Conservation (phyloP, 2,329 filamentous ascomycete genomes). For the Capronia coronata region DNA sequence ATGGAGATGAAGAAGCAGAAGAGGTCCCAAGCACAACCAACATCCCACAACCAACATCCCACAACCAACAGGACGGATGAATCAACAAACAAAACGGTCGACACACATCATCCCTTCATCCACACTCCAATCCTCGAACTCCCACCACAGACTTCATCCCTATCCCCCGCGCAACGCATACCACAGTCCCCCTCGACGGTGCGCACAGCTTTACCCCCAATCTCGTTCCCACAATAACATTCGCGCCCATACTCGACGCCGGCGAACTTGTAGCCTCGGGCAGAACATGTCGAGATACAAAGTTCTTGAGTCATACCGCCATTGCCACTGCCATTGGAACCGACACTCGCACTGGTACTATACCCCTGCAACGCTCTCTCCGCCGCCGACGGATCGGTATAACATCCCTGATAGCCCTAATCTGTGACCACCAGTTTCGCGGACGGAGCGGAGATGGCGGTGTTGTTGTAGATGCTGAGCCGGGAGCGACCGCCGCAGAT, state of each 20-base stretch:
- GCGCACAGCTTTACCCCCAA: slow-evolving; percentile 25
- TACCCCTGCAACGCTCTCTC: slow-evolving; percentile 15
- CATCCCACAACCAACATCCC: background rate
- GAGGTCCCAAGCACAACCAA: background rate
- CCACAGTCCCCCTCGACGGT: slow-evolving; percentile 7
- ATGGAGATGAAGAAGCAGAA: too few species aligned
- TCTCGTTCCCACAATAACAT: slow-evolving; percentile 24
- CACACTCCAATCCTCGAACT: slow-evolving; percentile 26
- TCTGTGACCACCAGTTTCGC: slow-evolving; percentile 6
- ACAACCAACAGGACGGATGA: too few species aligned
- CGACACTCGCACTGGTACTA: slow-evolving; percentile 32
- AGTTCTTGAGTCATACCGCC: slow-evolving; percentile 41
- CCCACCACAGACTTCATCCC: slow-evolving; percentile 27
- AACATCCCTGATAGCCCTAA: slow-evolving; percentile 25
- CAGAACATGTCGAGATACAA: slow-evolving; percentile 29
- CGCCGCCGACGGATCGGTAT: slow-evolving; percentile 18
- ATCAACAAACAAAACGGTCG: too few species aligned
- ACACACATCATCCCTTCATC: background rate
- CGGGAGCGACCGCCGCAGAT: slow-evolving; percentile 29
- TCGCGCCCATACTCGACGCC: slow-evolving; percentile 35
- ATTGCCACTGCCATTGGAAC: too few species aligned
- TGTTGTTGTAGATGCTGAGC: slow-evolving; percentile 18
- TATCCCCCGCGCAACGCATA: slow-evolving; percentile 26
- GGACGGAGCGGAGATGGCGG: slow-evolving; percentile 13
- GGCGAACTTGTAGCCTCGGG: slow-evolving; percentile 31